These are phyloP conservation scores for Trypanosoma mega DNA, from an alignment of 208 protist species.

Conservation along the genomic window DNA sequence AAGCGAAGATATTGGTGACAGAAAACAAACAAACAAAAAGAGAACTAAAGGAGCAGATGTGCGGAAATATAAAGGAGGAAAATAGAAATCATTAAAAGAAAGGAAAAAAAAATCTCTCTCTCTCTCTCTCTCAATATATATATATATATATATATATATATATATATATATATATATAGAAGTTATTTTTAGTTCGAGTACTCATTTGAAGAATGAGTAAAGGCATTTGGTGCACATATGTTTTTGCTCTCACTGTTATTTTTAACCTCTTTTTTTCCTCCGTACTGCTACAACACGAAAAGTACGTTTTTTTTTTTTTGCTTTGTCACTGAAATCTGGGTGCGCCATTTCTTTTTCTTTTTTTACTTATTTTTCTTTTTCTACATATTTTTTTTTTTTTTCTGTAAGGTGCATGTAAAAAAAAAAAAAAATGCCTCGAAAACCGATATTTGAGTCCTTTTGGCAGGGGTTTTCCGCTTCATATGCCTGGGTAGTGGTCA, in stretches of 20 bases:
- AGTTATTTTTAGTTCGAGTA: no score
- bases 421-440: conserved; percentile 23
- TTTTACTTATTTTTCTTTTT: conserved; percentile 9
- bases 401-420: conserved; percentile 2
- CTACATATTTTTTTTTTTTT: conserved; percentile 20
- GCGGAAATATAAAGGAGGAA: no score
- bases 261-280: no score
- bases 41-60: no score
- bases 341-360: conserved; percentile 5
- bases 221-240: no score
- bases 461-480: conserved; percentile 39
- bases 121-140: background rate
- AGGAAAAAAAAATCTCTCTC: no score
- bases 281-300: no score
- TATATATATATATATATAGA: no score
- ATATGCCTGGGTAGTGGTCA: conserved; percentile 40
- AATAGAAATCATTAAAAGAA: no score
- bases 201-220: no score
- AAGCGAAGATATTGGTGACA: background rate
- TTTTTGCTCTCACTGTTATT: no score
- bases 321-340: conserved; percentile 1
- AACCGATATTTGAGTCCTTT: conserved; percentile 68
- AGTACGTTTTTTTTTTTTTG: conserved; percentile 12
- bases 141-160: no score
- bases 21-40: background rate